These are phyloP conservation scores for Ganoderma leucocontextum DNA, from an alignment of 1,284 basidiomycete genomes.

Conservation along the genomic window DNA sequence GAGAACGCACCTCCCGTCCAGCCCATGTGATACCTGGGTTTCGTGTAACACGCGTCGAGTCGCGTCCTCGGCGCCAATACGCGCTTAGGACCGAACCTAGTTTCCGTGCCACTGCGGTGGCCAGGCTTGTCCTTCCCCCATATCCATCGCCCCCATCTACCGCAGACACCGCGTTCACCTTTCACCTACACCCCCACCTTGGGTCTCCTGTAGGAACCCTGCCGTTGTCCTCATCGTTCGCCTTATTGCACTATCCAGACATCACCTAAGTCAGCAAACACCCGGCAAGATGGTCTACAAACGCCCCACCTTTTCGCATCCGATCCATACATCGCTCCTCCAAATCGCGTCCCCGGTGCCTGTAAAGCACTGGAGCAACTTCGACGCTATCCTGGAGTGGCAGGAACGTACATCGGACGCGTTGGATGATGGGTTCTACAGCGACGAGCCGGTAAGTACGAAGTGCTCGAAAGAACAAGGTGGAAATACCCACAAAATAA, in stretches of 20 bases:
- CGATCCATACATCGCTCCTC: neutral
- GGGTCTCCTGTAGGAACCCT: too few species aligned
- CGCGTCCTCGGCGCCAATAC: slow-evolving; percentile 7
- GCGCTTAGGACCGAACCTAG: slow-evolving; percentile 3
- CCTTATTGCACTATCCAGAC: neutral
- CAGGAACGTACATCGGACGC: slow-evolving; percentile 5
- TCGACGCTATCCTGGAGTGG: slow-evolving; percentile 5
- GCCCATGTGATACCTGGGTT: slow-evolving; percentile 8
- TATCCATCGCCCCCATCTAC: slow-evolving; percentile 11
- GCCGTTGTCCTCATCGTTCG: neutral
- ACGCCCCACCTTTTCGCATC: neutral
- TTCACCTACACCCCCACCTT: neutral
- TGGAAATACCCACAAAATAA: neutral
- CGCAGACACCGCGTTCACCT: neutral
- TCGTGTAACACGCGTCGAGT: slow-evolving; percentile 1
- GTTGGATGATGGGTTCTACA: slow-evolving; percentile 2
- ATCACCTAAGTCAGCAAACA: neutral
- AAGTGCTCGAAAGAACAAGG: neutral
- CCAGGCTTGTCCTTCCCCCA: neutral
- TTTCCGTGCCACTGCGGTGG: neutral
- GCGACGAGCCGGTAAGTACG: slow-evolving; percentile 1
- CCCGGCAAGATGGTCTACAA: neutral
- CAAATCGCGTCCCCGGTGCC: slow-evolving; percentile 3
- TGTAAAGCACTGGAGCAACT: slow-evolving; percentile 7
- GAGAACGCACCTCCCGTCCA: neutral